Evolutionary conservation across 768 basidiomycete genomes (phyloP).

Genomic region (Pleurotus cornucopiae): DNA sequence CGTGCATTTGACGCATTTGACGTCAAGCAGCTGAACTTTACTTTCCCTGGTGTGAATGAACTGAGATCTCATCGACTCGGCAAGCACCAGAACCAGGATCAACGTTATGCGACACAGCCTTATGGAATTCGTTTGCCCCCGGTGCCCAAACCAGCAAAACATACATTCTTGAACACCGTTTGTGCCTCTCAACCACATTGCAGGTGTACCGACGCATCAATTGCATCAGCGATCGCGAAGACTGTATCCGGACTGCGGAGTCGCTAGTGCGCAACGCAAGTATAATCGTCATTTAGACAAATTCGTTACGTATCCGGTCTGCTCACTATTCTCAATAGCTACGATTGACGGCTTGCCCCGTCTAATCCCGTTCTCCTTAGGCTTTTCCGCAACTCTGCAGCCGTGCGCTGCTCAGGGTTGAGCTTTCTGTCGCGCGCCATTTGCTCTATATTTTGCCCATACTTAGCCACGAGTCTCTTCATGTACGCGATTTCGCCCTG

Average conservation of each 20-base stretch:
- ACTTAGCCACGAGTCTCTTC: slow-evolving; percentile 54
- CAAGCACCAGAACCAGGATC: not conserved
- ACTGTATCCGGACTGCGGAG: too few species aligned
- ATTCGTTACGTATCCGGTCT: not conserved
- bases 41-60: slow-evolving; percentile 1
- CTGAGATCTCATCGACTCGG: not conserved
- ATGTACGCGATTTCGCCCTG: slow-evolving; percentile 67
- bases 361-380: slow-evolving; percentile 51
- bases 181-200: not conserved
- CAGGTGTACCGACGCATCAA: not conserved
- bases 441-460: slow-evolving; percentile 65
- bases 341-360: slow-evolving; percentile 9
- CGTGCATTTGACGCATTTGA: slow-evolving; percentile 5
- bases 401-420: slow-evolving; percentile 83
- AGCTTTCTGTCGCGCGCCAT: slow-evolving; percentile 81
- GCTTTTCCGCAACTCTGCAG: slow-evolving; percentile 68
- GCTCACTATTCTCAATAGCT: not conserved
- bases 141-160: not conserved
- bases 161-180: not conserved
- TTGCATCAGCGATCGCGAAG: not conserved
- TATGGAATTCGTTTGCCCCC: not conserved
- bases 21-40: slow-evolving; percentile 7
- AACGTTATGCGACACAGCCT: not conserved
- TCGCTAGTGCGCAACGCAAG: not conserved
- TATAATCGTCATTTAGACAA: not conserved